These are phyloP conservation scores for Graphiopsis chlorocephala DNA, from an alignment of 2,329 filamentous ascomycete genomes.

Conservation along the genomic window DNA sequence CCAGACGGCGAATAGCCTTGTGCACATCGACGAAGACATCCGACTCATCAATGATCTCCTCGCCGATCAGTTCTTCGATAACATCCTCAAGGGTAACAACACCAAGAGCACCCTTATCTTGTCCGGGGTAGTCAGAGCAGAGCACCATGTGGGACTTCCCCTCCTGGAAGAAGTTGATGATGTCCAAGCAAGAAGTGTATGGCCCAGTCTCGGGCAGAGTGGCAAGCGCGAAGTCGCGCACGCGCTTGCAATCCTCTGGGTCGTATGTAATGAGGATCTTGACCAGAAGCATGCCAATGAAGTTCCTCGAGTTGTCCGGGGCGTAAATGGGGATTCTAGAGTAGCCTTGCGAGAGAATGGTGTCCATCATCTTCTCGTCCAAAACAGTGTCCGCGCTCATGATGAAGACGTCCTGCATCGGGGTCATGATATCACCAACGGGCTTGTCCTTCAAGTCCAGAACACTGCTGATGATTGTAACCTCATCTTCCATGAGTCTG, in stretches of 20 bases:
- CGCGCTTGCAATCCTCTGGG: conserved; percentile 82
- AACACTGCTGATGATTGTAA: conserved; percentile 97
- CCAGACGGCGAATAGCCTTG: conserved; percentile 89
- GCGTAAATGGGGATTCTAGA: conserved; percentile 94
- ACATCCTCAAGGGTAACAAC: conserved; percentile 97
- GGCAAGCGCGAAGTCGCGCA: conserved; percentile 86
- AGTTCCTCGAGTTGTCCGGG: conserved; percentile 78
- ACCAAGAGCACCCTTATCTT: conserved; percentile 83
- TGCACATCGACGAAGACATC: conserved; percentile 98
- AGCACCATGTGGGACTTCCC: conserved; percentile 99
- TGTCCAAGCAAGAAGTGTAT: conserved; percentile 94
- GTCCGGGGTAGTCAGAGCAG: conserved; percentile 86
- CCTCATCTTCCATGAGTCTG: conserved; percentile 92
- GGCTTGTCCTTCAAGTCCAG: conserved; percentile 95
- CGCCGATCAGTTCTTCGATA: conserved; percentile 96
- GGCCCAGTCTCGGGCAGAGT: conserved; percentile 92
- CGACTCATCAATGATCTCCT: conserved; percentile 99
- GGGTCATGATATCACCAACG: conserved; percentile 95
- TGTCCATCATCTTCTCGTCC: conserved; percentile 91
- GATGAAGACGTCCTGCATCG: conserved; percentile 94
- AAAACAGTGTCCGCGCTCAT: conserved; percentile 93
- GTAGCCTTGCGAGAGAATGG: conserved; percentile 88
- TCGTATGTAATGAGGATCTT: conserved; percentile 99
- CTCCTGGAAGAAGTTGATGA: conserved; percentile 99
- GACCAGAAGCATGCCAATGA: conserved; percentile 95